Percentiles rank a stretch among this genome's conserved stretches.
Conservation (phyloP, 2,329 filamentous ascomycete species). For the Ophiostoma quercus region DNA sequence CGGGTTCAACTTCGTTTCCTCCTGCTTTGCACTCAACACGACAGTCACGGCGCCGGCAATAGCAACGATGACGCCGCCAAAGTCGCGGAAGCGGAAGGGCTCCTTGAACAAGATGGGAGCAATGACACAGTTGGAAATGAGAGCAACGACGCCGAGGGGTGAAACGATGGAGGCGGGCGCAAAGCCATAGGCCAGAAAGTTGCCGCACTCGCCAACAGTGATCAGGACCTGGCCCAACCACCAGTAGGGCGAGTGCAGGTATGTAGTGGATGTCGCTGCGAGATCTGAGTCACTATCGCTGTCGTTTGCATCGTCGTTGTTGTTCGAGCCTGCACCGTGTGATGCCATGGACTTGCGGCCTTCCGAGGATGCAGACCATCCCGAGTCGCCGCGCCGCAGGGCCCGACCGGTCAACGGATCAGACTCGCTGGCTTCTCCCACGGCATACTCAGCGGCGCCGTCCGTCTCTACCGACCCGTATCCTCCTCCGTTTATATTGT, state of each 20-base stretch:
- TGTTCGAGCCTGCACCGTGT: conserved; percentile 30
- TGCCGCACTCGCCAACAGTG: conserved; percentile 86
- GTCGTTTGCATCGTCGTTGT: conserved; percentile 26
- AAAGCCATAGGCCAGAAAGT: conserved; percentile 96
- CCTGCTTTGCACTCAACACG: conserved; percentile 81
- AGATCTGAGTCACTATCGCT: conserved; percentile 32
- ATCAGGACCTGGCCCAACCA: conserved; percentile 92
- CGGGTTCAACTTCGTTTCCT: conserved; percentile 86
- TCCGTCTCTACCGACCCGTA: conserved; percentile 30
- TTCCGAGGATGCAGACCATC: neutral
- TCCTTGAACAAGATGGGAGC: conserved; percentile 93
- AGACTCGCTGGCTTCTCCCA: conserved; percentile 39
- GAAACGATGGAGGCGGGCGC: conserved; percentile 96
- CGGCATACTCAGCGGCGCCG: conserved; percentile 27
- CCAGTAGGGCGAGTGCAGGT: conserved; percentile 91
- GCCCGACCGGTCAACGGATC: conserved; percentile 44
- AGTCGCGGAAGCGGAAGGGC: conserved; percentile 75
- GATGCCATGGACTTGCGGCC: conserved; percentile 9
- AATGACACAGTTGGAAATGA: conserved; percentile 95
- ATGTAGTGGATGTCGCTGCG: conserved; percentile 47
- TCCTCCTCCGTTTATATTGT: neutral
- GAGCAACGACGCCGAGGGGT: conserved; percentile 89
- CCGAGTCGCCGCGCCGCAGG: conserved; percentile 24
- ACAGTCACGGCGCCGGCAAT: conserved; percentile 86
- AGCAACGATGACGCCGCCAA: conserved; percentile 81